phyloP scores from a whole-genome alignment of 2,329 filamentous ascomycete genomes.

The Beauveria rudraprayagi region DNA sequence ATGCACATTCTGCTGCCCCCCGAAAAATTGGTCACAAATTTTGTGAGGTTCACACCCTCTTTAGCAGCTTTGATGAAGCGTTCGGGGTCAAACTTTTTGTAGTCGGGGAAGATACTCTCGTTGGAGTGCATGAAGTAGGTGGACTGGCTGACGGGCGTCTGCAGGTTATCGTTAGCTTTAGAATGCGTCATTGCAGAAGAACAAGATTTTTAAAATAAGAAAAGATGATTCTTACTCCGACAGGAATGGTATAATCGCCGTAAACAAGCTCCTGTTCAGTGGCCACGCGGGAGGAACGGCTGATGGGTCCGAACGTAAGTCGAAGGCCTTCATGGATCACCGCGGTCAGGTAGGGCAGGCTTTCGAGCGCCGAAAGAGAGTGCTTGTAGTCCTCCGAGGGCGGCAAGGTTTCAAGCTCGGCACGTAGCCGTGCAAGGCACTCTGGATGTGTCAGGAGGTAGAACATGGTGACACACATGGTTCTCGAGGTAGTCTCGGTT shows the following conservation, averaged over 20 bases:
- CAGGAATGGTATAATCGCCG: background rate
- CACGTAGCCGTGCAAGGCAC: background rate
- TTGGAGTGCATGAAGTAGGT: background rate
- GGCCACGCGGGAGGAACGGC: background rate
- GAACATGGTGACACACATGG: background rate
- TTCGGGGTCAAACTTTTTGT: background rate
- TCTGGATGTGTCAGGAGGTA: background rate
- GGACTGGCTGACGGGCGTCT: background rate
- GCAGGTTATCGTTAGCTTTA: background rate
- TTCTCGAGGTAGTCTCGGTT: slow-evolving; percentile 14
- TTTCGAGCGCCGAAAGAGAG: background rate
- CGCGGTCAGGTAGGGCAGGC: background rate
- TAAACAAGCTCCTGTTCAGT: background rate
- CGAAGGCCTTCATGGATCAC: background rate
- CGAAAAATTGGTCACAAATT: background rate
- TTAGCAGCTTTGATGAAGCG: background rate
- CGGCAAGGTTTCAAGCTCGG: background rate
- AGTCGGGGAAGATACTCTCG: background rate
- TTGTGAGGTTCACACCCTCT: background rate
- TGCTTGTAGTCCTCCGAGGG: background rate
- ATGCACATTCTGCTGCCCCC: background rate
- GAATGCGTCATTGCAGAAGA: too few relatives aligned
- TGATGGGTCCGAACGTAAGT: background rate
- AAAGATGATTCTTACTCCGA: background rate
- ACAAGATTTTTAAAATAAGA: too few relatives aligned